These are phyloP conservation scores for Daldinia vernicosa DNA, from an alignment of 495 filamentous ascomycete genomes.

Conservation along the genomic window DNA sequence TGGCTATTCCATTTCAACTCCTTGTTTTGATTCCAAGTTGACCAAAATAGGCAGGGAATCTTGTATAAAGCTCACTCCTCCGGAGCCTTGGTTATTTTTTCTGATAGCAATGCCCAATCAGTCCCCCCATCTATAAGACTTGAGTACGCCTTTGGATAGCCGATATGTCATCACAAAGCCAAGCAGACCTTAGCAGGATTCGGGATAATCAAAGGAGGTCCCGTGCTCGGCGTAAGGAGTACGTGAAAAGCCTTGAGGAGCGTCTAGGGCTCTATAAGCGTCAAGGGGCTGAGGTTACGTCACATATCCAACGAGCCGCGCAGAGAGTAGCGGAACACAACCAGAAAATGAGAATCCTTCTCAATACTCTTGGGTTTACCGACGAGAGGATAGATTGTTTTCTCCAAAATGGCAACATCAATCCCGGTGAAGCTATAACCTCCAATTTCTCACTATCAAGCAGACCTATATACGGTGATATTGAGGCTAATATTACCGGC, in stretches of 20 bases:
- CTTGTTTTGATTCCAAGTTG: not conserved
- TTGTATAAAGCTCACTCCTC: not conserved
- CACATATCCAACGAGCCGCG: slow-evolving; percentile 71
- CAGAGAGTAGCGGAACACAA: slow-evolving; percentile 72
- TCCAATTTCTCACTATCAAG: not conserved
- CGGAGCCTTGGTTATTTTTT: not conserved
- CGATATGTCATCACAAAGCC: slow-evolving; percentile 37
- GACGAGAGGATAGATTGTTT: slow-evolving; percentile 35
- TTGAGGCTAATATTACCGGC: not conserved
- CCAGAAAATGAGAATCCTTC: slow-evolving; percentile 60
- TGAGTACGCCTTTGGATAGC: not conserved
- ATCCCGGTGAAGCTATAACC: not conserved
- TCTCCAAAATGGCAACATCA: slow-evolving; percentile 25
- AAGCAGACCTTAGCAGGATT: slow-evolving; percentile 62
- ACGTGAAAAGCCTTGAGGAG: slow-evolving; percentile 74
- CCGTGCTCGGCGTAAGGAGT: slow-evolving; percentile 78
- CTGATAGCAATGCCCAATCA: not conserved
- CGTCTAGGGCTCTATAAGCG: slow-evolving; percentile 68
- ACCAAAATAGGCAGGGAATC: not conserved
- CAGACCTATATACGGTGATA: not conserved
- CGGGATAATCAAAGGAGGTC: slow-evolving; percentile 87
- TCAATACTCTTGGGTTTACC: slow-evolving; percentile 38
- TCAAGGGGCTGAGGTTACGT: slow-evolving; percentile 64
- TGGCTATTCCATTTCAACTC: not conserved
- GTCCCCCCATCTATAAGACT: not conserved